Percentiles rank a stretch among this genome's conserved stretches.
Conservation (phyloP, 345 rosid genomes). For the Gossypium sturtianum region DNA sequence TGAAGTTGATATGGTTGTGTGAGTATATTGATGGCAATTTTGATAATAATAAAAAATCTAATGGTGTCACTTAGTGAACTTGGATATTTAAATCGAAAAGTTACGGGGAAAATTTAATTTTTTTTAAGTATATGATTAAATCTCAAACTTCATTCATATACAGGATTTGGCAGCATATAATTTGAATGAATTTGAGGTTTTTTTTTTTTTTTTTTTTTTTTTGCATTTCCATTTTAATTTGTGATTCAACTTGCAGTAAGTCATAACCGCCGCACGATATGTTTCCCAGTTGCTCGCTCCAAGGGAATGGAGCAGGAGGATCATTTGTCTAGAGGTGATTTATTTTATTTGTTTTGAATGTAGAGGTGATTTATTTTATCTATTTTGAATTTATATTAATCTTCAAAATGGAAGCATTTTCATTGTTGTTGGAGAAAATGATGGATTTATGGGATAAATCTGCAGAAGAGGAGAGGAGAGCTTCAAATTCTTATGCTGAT, state of each 20-base stretch:
- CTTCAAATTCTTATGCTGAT: constrained; percentile 23
- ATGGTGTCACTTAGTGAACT: not conserved
- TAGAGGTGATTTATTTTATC: constrained; percentile 31
- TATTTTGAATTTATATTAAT: not conserved
- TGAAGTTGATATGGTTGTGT: not conserved
- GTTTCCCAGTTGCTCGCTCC: constrained; percentile 35
- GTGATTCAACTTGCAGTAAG: constrained; percentile 27
- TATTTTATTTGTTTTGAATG: too few relatives aligned
- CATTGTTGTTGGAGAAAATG: not conserved
- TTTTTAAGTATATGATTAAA: not conserved
- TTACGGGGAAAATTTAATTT: not conserved
- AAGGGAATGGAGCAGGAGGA: constrained; percentile 50
- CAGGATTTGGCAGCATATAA: not conserved
- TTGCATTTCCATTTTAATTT: not conserved
- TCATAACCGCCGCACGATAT: constrained; percentile 22
- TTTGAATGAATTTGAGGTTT: not conserved
- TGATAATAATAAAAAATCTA: too few relatives aligned
- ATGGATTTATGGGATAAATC: constrained; percentile 18
- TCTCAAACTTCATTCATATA: not conserved
- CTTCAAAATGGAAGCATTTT: not conserved
- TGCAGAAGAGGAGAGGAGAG: constrained; percentile 43
- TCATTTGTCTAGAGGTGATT: constrained; percentile 46
- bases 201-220: not conserved
- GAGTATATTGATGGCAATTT: not conserved
- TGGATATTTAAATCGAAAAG: not conserved